phyloP scores from a whole-genome alignment of 2,329 filamentous ascomycete species.

The Beauveria varroae region DNA sequence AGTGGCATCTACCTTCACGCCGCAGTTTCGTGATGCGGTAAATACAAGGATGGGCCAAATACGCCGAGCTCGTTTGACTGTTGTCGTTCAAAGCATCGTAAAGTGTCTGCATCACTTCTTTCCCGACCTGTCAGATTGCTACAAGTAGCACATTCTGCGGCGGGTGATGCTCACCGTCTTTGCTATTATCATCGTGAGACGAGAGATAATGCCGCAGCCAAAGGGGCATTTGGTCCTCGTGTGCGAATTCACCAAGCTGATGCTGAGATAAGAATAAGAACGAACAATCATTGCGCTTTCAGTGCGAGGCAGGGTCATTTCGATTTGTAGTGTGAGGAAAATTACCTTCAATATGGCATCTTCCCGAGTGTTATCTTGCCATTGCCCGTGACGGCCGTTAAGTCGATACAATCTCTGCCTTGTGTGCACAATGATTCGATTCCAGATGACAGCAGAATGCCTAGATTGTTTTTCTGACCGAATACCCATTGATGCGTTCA shows the following conservation, averaged over 20 bases:
- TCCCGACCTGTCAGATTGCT: slow-evolving; percentile 30
- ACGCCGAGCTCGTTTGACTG: slow-evolving; percentile 55
- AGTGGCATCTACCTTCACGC: slow-evolving; percentile 50
- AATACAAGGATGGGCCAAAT: slow-evolving; percentile 69
- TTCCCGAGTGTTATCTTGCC: slow-evolving; percentile 14
- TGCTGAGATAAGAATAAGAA: neutral
- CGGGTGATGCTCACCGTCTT: slow-evolving; percentile 34
- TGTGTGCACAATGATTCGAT: neutral
- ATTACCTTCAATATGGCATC: slow-evolving; percentile 30
- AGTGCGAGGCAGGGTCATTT: neutral
- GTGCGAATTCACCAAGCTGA: slow-evolving; percentile 64
- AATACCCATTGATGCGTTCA: neutral
- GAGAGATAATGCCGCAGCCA: slow-evolving; percentile 59
- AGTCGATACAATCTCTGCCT: neutral
- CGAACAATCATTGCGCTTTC: neutral
- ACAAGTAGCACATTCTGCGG: neutral
- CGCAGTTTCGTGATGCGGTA: slow-evolving; percentile 75
- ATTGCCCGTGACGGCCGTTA: neutral
- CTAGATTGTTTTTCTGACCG: neutral
- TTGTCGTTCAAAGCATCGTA: slow-evolving; percentile 58
- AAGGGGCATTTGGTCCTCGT: slow-evolving; percentile 67
- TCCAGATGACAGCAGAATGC: neutral
- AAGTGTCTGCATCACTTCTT: slow-evolving; percentile 55
- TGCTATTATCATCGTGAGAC: slow-evolving; percentile 47
- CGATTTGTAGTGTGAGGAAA: neutral